These are phyloP conservation scores for Colletotrichum spinosum DNA, from an alignment of 2,329 filamentous ascomycete genomes.

Conservation along the genomic window DNA sequence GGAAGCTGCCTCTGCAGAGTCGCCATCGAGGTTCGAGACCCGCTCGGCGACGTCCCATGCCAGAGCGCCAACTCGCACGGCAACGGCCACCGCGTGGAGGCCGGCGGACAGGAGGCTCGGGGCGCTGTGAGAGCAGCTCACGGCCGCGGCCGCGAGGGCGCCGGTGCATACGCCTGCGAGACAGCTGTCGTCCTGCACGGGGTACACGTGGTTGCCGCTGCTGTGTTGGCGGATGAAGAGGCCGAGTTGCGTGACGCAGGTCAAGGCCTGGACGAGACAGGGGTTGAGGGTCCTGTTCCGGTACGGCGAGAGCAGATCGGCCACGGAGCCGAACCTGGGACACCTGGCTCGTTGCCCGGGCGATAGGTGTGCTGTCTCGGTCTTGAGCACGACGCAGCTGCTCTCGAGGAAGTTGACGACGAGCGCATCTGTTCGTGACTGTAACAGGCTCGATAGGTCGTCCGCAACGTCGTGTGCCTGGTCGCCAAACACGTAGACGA, in stretches of 20 bases:
- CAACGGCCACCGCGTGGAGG: slow-evolving; percentile 72
- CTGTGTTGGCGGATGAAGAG: slow-evolving; percentile 72
- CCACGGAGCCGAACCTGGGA: not conserved
- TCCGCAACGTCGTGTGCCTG: slow-evolving; percentile 19
- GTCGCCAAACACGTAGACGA: slow-evolving; percentile 25
- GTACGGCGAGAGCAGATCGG: not conserved
- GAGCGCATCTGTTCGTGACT: slow-evolving; percentile 12
- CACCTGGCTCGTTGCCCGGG: slow-evolving; percentile 10
- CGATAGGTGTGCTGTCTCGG: slow-evolving; percentile 5
- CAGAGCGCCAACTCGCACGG: slow-evolving; percentile 73
- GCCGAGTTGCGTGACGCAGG: slow-evolving; percentile 73
- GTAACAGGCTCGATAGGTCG: not conserved
- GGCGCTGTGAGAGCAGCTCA: slow-evolving; percentile 72
- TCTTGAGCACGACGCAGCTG: slow-evolving; percentile 16
- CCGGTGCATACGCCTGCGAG: slow-evolving; percentile 77
- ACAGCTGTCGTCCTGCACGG: slow-evolving; percentile 60
- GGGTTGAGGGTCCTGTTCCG: slow-evolving; percentile 48
- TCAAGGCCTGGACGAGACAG: slow-evolving; percentile 72
- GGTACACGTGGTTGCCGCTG: slow-evolving; percentile 67
- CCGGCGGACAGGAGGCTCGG: slow-evolving; percentile 72
- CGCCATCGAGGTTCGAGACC: slow-evolving; percentile 52
- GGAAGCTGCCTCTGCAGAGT: slow-evolving; percentile 57
- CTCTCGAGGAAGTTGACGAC: slow-evolving; percentile 15
- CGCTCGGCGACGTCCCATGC: slow-evolving; percentile 62
- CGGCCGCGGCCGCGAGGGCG: slow-evolving; percentile 73